Percentiles rank a stretch among this genome's conserved stretches.
Evolutionary conservation across 2,329 filamentous ascomycete species (phyloP).

Genomic region (Aaosphaeria arxii): DNA sequence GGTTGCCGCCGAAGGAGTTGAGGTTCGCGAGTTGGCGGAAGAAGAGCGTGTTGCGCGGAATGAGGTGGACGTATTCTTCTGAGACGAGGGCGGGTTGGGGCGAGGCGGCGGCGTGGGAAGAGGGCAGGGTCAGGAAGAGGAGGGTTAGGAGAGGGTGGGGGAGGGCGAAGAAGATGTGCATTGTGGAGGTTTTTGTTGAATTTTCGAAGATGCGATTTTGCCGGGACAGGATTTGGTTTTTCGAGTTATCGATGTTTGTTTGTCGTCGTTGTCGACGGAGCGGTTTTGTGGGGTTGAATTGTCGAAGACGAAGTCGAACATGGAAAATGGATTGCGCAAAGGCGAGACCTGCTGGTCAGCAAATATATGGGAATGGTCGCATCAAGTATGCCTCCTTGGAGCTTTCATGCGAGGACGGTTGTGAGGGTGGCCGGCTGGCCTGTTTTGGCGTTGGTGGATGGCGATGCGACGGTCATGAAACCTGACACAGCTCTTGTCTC

Average conservation of each 20-base stretch:
- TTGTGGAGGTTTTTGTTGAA: neutral
- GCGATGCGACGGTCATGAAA: slow-evolving; percentile 30
- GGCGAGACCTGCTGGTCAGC: too few relatives aligned
- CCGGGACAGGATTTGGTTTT: too few relatives aligned
- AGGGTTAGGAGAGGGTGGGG: slow-evolving; percentile 18
- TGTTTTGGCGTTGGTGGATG: slow-evolving; percentile 12
- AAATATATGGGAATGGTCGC: too few relatives aligned
- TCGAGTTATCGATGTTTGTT: too few relatives aligned
- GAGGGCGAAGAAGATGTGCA: slow-evolving; percentile 12
- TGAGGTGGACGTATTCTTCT: slow-evolving; percentile 19
- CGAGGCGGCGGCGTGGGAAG: slow-evolving; percentile 13
- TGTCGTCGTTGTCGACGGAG: too few relatives aligned
- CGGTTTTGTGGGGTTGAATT: too few relatives aligned
- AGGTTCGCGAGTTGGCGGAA: slow-evolving; percentile 28
- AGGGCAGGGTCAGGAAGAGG: slow-evolving; percentile 17
- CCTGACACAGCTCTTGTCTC: slow-evolving; percentile 3
- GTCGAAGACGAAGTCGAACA: too few relatives aligned
- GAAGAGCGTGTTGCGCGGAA: slow-evolving; percentile 33
- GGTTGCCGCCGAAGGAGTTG: slow-evolving; percentile 41
- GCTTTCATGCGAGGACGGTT: slow-evolving; percentile 15
- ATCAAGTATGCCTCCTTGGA: neutral
- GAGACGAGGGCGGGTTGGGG: slow-evolving; percentile 21
- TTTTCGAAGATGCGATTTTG: too few relatives aligned
- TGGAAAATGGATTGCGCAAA: too few relatives aligned
- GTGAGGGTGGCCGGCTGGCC: slow-evolving; percentile 10